Evolutionary conservation across 2,329 filamentous ascomycete genomes (phyloP).

Genomic region (Volutella citrinella): DNA sequence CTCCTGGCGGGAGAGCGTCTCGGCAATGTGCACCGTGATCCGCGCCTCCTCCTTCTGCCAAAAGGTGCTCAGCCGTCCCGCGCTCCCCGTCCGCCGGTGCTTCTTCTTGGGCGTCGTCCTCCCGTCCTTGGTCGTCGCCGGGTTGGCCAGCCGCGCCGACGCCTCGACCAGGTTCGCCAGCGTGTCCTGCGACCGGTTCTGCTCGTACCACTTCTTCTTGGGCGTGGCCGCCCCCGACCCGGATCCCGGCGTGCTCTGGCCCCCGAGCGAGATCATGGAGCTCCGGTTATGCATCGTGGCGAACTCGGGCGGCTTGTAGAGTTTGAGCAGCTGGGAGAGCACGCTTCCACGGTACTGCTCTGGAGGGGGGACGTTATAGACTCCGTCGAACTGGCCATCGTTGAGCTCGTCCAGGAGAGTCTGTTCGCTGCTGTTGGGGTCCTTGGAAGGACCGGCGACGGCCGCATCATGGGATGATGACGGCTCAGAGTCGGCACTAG

Average conservation of each 20-base stretch:
- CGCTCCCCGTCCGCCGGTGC: conserved; percentile 36
- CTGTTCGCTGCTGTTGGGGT: conserved; percentile 14
- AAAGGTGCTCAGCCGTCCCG: conserved; percentile 34
- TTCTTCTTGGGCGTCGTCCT: conserved; percentile 26
- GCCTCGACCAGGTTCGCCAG: conserved; percentile 45
- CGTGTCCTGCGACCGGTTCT: conserved; percentile 45
- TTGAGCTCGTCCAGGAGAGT: conserved; percentile 32
- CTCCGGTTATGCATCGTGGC: conserved; percentile 20
- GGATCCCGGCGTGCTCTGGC: conserved; percentile 32
- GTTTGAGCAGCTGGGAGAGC: conserved; percentile 43
- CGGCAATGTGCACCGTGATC: conserved; percentile 53
- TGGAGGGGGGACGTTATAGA: conserved; percentile 39
- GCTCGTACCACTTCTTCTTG: conserved; percentile 47
- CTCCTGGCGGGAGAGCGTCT: conserved; percentile 72
- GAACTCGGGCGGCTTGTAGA: conserved; percentile 40
- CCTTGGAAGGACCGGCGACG: conserved; percentile 8
- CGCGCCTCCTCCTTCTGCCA: conserved; percentile 43
- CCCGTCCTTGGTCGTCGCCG: conserved; percentile 17
- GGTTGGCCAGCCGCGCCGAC: conserved; percentile 41
- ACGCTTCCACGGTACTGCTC: conserved; percentile 43
- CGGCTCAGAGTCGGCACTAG: conserved; percentile 6
- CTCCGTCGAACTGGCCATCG: conserved; percentile 38
- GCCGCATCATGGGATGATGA: no score
- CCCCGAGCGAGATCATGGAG: conserved; percentile 24
- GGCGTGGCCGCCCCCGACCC: conserved; percentile 39